Evolutionary conservation across 768 basidiomycete genomes (phyloP).

Genomic region (Glaciozyma antarctica): DNA sequence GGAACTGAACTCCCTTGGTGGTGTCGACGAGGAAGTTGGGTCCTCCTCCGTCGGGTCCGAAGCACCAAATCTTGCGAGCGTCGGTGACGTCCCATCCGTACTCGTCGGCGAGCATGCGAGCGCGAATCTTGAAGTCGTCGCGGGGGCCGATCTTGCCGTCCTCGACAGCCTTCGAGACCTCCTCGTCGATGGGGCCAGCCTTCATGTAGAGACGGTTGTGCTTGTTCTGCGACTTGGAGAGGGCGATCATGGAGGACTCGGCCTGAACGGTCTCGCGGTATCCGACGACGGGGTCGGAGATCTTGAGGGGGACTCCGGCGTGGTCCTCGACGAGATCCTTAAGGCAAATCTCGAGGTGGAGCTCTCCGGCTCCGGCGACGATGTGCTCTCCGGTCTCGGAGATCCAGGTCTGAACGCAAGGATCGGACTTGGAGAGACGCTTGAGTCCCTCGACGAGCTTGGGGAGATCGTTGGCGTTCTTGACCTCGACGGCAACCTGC

Average conservation of each 20-base stretch:
- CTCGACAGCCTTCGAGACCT: slow-evolving; percentile 88
- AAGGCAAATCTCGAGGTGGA: slow-evolving; percentile 98
- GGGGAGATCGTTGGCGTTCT: slow-evolving; percentile 97
- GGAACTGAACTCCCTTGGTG: slow-evolving; percentile 84
- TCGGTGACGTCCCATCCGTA: slow-evolving; percentile 98
- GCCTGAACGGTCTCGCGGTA: slow-evolving; percentile 96
- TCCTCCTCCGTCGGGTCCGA: slow-evolving; percentile 96
- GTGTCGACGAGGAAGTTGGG: slow-evolving; percentile 94
- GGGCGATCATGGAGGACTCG: slow-evolving; percentile 87
- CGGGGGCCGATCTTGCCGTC: slow-evolving; percentile 70
- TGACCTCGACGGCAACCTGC: slow-evolving; percentile 97
- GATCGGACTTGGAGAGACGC: slow-evolving; percentile 99
- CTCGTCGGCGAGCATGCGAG: slow-evolving; percentile 90
- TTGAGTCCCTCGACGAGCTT: slow-evolving; percentile 99
- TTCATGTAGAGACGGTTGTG: slow-evolving; percentile 97
- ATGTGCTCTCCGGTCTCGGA: slow-evolving; percentile 91
- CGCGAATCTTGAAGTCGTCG: slow-evolving; percentile 96
- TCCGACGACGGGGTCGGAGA: slow-evolving; percentile 90
- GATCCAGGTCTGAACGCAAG: slow-evolving; percentile 95
- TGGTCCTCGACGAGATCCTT: slow-evolving; percentile 99
- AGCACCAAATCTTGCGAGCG: slow-evolving; percentile 99
- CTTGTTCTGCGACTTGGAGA: slow-evolving; percentile 99
- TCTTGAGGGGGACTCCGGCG: slow-evolving; percentile 96
- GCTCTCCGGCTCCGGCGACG: slow-evolving; percentile 96
- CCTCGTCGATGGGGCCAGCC: slow-evolving; percentile 87